Evolutionary conservation across 352 stramenopile species (phyloP).

Genomic region (Phytophthora fragariaefolia): DNA sequence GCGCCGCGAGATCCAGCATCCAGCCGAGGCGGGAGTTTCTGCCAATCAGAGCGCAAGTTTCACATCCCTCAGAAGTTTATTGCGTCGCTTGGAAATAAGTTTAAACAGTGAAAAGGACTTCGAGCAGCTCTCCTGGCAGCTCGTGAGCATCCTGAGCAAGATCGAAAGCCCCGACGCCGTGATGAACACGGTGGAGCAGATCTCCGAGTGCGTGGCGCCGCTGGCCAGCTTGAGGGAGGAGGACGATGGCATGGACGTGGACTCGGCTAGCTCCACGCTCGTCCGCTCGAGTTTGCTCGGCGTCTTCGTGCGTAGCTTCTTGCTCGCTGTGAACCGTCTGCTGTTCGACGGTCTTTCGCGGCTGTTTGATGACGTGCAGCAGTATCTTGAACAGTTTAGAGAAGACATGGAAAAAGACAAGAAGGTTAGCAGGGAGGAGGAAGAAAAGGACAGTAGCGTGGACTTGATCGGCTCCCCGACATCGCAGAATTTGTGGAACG

Average conservation of each 20-base stretch:
- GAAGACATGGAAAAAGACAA: slow-evolving; percentile 42
- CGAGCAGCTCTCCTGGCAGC: slow-evolving; percentile 47
- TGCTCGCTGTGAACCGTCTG: slow-evolving; percentile 60
- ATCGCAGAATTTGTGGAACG: slow-evolving; percentile 43
- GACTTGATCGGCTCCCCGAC: slow-evolving; percentile 31
- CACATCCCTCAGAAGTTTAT: slow-evolving; percentile 49
- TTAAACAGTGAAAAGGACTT: slow-evolving; percentile 48
- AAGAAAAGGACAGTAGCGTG: slow-evolving; percentile 28
- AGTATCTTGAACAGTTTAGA: slow-evolving; percentile 58
- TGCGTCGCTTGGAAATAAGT: slow-evolving; percentile 52
- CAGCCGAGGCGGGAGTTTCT: slow-evolving; percentile 11
- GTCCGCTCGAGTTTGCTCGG: slow-evolving; percentile 64
- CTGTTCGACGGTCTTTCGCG: slow-evolving; percentile 78
- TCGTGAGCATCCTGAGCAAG: slow-evolving; percentile 59
- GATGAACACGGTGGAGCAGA: slow-evolving; percentile 68
- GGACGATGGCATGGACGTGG: slow-evolving; percentile 26
- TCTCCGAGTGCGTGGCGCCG: slow-evolving; percentile 65
- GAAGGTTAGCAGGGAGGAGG: slow-evolving; percentile 1
- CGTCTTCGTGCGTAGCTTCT: slow-evolving; percentile 73
- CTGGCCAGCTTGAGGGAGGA: slow-evolving; percentile 31
- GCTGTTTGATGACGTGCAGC: slow-evolving; percentile 67
- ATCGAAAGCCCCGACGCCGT: slow-evolving; percentile 72
- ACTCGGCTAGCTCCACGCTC: slow-evolving; percentile 59
- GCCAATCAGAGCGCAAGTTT: slow-evolving; percentile 12
- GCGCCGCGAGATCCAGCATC: slow-evolving; percentile 59